phyloP scores from a whole-genome alignment of 768 basidiomycete genomes.

The Serendipita sp. region DNA sequence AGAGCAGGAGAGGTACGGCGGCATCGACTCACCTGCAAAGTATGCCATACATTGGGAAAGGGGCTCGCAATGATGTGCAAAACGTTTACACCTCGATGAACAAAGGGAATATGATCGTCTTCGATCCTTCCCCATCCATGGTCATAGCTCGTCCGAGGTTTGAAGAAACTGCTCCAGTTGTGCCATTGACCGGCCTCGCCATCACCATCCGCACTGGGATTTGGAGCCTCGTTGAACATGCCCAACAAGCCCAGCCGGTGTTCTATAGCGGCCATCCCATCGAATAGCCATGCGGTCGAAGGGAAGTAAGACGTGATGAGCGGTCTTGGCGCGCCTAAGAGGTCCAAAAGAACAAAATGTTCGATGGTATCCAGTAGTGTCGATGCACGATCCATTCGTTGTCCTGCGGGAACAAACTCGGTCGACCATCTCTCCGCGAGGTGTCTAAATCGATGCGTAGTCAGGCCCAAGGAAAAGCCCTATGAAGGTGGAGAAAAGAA shows the following conservation, averaged over 20 bases:
- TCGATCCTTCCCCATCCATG: conserved; percentile 46
- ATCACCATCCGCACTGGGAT: conserved; percentile 17
- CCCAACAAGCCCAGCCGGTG: conserved; percentile 48
- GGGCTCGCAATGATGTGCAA: conserved; percentile 81
- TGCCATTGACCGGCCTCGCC: conserved; percentile 31
- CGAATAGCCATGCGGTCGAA: conserved; percentile 89
- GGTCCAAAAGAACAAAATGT: conserved; percentile 82
- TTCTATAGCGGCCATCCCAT: conserved; percentile 60
- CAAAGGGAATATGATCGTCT: conserved; percentile 91
- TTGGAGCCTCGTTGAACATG: conserved; percentile 27
- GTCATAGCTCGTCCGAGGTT: conserved; percentile 27
- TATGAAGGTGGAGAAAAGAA: background rate
- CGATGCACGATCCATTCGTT: conserved; percentile 31
- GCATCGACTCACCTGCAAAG: conserved; percentile 40
- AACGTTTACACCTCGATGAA: conserved; percentile 65
- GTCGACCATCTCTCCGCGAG: conserved; percentile 73
- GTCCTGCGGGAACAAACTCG: conserved; percentile 39
- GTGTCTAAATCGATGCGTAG: conserved; percentile 37
- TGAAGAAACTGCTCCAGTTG: conserved; percentile 43
- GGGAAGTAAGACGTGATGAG: conserved; percentile 64
- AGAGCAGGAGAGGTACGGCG: background rate
- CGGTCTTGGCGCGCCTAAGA: conserved; percentile 68
- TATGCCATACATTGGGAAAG: conserved; percentile 88
- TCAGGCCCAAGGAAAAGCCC: background rate
- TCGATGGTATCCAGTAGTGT: conserved; percentile 70